phyloP scores from a whole-genome alignment of 73 alveolate species.

The Breviolum minutum region DNA sequence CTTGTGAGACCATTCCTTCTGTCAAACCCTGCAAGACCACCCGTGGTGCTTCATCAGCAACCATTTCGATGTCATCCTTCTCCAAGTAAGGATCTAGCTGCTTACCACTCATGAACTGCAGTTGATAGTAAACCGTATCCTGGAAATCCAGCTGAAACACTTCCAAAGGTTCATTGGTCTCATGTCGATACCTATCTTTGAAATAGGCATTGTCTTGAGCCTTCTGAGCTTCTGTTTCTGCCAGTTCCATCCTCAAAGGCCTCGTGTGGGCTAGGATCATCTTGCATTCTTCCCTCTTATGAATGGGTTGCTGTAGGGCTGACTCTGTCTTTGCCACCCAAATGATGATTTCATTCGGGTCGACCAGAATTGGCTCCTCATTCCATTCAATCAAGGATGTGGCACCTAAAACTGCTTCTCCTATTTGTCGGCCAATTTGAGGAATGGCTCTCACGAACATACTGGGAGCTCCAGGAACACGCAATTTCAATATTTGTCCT shows the following conservation, averaged over 20 bases:
- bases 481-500: conserved; percentile 68
- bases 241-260: conserved; percentile 66
- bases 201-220: conserved; percentile 48
- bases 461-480: conserved; percentile 85
- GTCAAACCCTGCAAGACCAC: conserved; percentile 72
- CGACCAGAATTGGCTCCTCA: conserved; percentile 27
- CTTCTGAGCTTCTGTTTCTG: conserved; percentile 64
- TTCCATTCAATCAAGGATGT: conserved; percentile 60
- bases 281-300: conserved; percentile 67
- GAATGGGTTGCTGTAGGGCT: conserved; percentile 71
- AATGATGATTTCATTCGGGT: conserved; percentile 71
- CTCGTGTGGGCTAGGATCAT: conserved; percentile 72
- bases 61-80: conserved; percentile 88
- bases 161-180: conserved; percentile 34
- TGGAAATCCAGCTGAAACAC: conserved; percentile 56
- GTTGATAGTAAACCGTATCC: conserved; percentile 64
- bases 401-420: conserved; percentile 13
- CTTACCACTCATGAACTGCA: conserved; percentile 88
- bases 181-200: conserved; percentile 52
- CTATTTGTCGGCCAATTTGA: conserved; percentile 58
- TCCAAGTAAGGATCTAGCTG: conserved; percentile 54
- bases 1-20: conserved; percentile 83
- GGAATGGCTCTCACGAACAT: conserved; percentile 45
- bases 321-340: conserved; percentile 84
- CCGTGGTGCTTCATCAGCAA: conserved; percentile 38